Evolutionary conservation across 148 eudicot genomes (phyloP).

Genomic region (Bassia scoparia): DNA sequence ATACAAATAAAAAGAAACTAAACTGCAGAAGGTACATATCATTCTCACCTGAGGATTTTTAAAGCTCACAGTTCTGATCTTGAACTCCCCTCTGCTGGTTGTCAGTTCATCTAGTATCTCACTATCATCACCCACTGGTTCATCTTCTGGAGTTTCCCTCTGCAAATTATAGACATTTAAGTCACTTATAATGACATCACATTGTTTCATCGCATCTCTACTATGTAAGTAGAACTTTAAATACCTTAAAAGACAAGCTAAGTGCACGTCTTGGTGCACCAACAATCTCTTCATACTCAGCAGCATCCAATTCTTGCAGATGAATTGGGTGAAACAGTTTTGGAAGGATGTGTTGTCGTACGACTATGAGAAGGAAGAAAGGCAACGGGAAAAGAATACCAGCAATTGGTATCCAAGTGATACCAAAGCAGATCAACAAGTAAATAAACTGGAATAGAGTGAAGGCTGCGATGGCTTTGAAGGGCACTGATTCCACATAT

Average conservation of each 20-base stretch:
- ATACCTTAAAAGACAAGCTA: constrained; percentile 41
- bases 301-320: constrained; percentile 68
- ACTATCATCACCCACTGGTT: constrained; percentile 26
- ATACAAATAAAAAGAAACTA: not conserved
- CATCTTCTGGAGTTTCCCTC: constrained; percentile 27
- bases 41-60: constrained; percentile 33
- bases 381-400: constrained; percentile 79
- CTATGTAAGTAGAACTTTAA: not conserved
- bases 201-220: not conserved
- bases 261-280: constrained; percentile 34
- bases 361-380: constrained; percentile 57
- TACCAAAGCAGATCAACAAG: constrained; percentile 61
- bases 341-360: constrained; percentile 58
- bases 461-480: constrained; percentile 50
- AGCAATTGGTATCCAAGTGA: constrained; percentile 83
- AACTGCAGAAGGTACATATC: not conserved
- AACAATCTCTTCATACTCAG: constrained; percentile 70
- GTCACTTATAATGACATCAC: not conserved
- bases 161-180: constrained; percentile 16
- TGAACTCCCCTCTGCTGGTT: constrained; percentile 61
- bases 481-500: constrained; percentile 68
- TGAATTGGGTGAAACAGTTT: constrained; percentile 50
- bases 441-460: constrained; percentile 59
- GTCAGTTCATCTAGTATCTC: constrained; percentile 56
- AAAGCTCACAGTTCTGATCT: constrained; percentile 37